These are phyloP conservation scores for Miamiensis avidus DNA, from an alignment of 169 alveolate species.

Conservation along the genomic window DNA sequence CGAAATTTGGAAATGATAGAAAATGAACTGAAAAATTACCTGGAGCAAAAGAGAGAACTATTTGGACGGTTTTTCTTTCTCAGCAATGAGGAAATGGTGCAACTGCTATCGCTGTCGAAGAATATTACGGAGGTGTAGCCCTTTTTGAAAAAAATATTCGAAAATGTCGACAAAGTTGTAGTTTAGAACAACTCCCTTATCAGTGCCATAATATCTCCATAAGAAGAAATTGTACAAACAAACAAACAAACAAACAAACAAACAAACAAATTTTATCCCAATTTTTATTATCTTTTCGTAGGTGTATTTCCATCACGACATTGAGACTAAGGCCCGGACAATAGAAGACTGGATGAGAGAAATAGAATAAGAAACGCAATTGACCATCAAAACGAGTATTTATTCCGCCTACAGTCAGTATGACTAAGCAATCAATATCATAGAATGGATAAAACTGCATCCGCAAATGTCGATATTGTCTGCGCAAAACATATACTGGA, in stretches of 20 bases:
- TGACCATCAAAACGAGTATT: too few species aligned
- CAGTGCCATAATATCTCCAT: slow-evolving; percentile 88
- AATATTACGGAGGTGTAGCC: slow-evolving; percentile 86
- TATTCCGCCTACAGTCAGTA: too few species aligned
- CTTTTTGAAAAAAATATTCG: slow-evolving; percentile 85
- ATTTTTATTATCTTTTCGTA: too few species aligned
- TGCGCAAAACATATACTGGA: too few species aligned
- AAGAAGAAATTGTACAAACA: too few species aligned
- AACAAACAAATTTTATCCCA: too few species aligned
- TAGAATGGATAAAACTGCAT: too few species aligned
- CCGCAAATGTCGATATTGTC: too few species aligned
- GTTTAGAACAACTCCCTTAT: slow-evolving; percentile 82
- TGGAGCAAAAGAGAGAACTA: slow-evolving; percentile 90
- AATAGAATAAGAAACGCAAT: slow-evolving; percentile 91
- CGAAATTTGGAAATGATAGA: slow-evolving; percentile 89
- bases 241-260: too few species aligned
- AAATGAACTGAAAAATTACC: slow-evolving; percentile 89
- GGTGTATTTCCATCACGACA: slow-evolving; percentile 80
- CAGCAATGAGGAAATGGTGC: slow-evolving; percentile 85
- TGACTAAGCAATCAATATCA: too few species aligned
- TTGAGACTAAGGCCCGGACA: slow-evolving; percentile 84
- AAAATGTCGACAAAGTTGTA: slow-evolving; percentile 79
- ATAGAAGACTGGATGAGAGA: slow-evolving; percentile 94
- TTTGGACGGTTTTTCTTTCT: slow-evolving; percentile 90
- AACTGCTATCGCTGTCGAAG: slow-evolving; percentile 84